Evolutionary conservation across 2,329 filamentous ascomycete genomes (phyloP), one percentile per base, ranked within the genome.

Genomic region (Nothophoma quercina): DNA sequence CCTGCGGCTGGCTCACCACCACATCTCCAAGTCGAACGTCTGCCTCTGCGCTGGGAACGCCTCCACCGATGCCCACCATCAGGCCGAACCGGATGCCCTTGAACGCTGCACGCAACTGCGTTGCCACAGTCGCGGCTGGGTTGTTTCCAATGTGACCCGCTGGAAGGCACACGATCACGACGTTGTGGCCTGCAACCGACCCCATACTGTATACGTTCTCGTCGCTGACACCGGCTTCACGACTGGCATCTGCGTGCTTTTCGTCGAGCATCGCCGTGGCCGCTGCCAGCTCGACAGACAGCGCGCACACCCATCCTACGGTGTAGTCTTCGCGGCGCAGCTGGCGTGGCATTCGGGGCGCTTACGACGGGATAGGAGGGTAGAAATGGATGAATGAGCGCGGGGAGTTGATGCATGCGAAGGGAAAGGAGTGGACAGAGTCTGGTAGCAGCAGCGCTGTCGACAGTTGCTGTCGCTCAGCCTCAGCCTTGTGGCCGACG

Each of bases 11-110:
- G 54, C 59, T 63, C 9, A 64, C 58, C 19, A 63, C 62, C 19
- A 66, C 58, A 15, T 66, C 63, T 8, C 63, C 63, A 12, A 66
- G 62, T 32, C 63, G 52, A 18, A 64, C 57, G 45, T 66, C 63
- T 30, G n/a, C n/a, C n/a, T 52, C 43, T 8, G 26, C 30, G 26
- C 55, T 56, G 7, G 61, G 57, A 22, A 63, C 63, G 19, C 63
- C 63, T 30, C 72, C 73, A 1, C 74, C 77, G 30, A 80, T 75
- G n/a, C 78, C 77, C 1, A 80, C 77, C 67, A 81, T 70, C 2
- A 81, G 62, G 4, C 69, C 70, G 30, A 79, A 65, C 21, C 59
- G 65, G 30, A 79, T 72, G 1, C 25, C 32, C 10, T 41, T 55
- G 51, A 77, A 78, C 7, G 63, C 68, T 7, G 54, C 44, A 10